Base-by-base conservation (phyloP, 495 filamentous ascomycete species). In the Parathielavia hyrcaniae region DNA sequence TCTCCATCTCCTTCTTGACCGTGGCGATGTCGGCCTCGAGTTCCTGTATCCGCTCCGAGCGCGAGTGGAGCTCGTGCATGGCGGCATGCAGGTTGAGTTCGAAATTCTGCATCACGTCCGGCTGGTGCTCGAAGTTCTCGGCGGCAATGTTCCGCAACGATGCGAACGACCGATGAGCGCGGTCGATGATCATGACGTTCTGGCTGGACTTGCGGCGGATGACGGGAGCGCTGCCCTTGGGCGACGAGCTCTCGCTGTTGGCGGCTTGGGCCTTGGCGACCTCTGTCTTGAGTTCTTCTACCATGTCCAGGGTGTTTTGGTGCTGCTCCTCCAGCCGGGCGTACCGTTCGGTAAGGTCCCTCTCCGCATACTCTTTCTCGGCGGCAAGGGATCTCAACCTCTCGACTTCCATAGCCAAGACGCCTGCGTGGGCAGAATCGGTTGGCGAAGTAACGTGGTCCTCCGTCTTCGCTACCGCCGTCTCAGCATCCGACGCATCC, bases 181-280 rank as follows among this genome's bases (percentile, higher is more conserved):
- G 87, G 69, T 97, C 93, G 56, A 93, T 86, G 50, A 86, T 84
- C 71, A 95, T 83, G 48, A 96, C 75, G 54, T 90, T 95, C 70
- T 97, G 91, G 66, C 89, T 96, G 17, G 91, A 95, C 74, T 96
- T 96, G 60, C 92, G 85, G 52, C 91, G 88, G 64, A 97, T 90
- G 52, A 95, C 82, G 6, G 88, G 85, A 3, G 75, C 75, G 38
- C 79, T 79, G 11, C 80, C 79, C 50, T 74, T 73, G 45, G 90
- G 86, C 16, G 86, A 85, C n/a, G 82, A 79, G 26, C 81, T 78
- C 17, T 82, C 81, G 6, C 59, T 64, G 54, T 69, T 67, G 52
- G 76, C 79, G 63, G 78, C 75, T 65, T 85, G 87, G 32, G 86
- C 82, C 68, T 88, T 90, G 40, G 88, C 84, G 12, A 93, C 77